Percentiles rank a stretch among this genome's conserved stretches.
These are phyloP conservation scores for Candida tammaniensis DNA, from an alignment of 805 yeast genomes.

Conservation along the genomic window DNA sequence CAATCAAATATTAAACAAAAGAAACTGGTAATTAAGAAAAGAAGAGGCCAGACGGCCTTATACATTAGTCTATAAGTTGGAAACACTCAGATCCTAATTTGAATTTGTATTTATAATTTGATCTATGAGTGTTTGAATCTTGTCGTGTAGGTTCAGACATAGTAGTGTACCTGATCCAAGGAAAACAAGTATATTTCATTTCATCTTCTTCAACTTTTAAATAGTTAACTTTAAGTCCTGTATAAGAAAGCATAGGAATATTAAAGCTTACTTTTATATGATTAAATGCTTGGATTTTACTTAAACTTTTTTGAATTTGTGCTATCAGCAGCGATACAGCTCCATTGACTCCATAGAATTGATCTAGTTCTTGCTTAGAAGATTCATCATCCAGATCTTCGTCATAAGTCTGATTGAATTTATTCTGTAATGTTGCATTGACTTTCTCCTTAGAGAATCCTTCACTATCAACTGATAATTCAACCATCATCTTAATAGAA, in stretches of 20 bases:
- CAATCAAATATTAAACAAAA: no score
- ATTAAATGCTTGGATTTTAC: constrained; percentile 14
- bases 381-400: constrained; percentile 16
- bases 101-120: constrained; percentile 19
- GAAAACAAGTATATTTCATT: constrained; percentile 64
- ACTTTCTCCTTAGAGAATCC: constrained; percentile 7
- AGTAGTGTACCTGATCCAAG: constrained; percentile 60
- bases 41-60: background rate
- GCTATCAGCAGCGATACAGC: constrained; percentile 26
- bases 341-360: constrained; percentile 36
- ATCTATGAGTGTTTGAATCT: background rate
- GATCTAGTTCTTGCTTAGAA: constrained; percentile 29
- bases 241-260: constrained; percentile 52
- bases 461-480: constrained; percentile 19
- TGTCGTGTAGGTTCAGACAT: constrained; percentile 5
- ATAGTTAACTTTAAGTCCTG: constrained; percentile 66
- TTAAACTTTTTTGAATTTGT: constrained; percentile 14
- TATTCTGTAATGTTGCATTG: constrained; percentile 4
- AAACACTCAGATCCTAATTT: constrained; percentile 21
- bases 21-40: no score
- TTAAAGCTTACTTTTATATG: constrained; percentile 28
- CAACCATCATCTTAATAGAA: constrained; percentile 53
- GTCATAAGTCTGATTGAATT: background rate
- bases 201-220: constrained; percentile 63
- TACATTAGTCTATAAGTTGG: background rate